Percentiles rank a stretch among this genome's conserved stretches.
Evolutionary conservation across 2,329 filamentous ascomycete genomes (phyloP).

Genomic region (Fusarium circinatum): DNA sequence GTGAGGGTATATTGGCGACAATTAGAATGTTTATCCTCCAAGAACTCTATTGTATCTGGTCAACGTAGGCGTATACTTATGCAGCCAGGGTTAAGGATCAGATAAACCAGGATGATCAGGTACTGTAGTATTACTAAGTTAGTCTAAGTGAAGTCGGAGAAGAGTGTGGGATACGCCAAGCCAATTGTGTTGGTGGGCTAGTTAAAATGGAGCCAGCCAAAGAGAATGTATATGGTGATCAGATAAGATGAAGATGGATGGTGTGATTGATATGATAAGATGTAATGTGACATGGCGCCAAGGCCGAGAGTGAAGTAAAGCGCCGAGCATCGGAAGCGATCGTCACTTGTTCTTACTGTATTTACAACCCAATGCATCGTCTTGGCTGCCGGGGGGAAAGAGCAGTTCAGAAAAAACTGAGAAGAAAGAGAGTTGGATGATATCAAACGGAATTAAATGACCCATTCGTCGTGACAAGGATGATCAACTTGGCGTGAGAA

Average conservation of each 20-base stretch:
- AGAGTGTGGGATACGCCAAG: slow-evolving; percentile 2
- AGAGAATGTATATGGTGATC: slow-evolving; percentile 14
- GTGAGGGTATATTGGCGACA: not conserved
- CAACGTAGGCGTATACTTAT: not conserved
- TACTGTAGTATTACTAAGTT: not conserved
- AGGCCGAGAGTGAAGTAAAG: not conserved
- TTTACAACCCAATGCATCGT: not conserved
- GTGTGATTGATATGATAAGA: slow-evolving; percentile 37
- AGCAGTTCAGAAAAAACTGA: not conserved
- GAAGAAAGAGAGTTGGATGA: too few species aligned
- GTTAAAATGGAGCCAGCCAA: not conserved
- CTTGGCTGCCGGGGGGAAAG: not conserved
- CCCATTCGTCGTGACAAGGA: not conserved
- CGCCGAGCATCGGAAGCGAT: slow-evolving; percentile 14
- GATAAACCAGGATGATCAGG: not conserved
- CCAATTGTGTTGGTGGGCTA: not conserved
- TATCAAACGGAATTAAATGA: not conserved
- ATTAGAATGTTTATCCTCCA: slow-evolving; percentile 13
- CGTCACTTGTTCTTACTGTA: not conserved
- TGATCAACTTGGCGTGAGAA: not conserved
- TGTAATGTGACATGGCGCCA: slow-evolving; percentile 16
- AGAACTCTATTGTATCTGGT: not conserved
- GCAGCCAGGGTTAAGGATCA: not conserved
- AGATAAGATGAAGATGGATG: slow-evolving; percentile 42
- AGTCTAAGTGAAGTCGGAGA: not conserved